phyloP scores from a whole-genome alignment of 768 basidiomycete species.

The Collybia sordida region DNA sequence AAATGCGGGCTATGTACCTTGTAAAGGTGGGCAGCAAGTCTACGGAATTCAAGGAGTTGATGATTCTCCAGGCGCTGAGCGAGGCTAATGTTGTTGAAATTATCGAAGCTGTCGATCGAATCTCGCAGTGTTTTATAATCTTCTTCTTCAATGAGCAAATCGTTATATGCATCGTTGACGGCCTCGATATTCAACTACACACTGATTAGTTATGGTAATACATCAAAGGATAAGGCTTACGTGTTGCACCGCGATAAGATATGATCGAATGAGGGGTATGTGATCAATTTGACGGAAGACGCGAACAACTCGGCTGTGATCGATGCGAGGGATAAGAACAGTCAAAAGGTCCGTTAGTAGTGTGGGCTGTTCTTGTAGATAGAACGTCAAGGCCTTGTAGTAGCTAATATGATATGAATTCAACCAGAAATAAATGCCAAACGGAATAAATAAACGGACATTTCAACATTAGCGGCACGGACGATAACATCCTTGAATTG shows the following conservation, averaged over 20 bases:
- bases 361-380: conserved; percentile 90
- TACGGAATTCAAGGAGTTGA: conserved; percentile 90
- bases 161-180: conserved; percentile 98
- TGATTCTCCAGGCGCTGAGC: conserved; percentile 87
- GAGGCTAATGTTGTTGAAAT: conserved; percentile 90
- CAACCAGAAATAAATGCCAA: neutral
- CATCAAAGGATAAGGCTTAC: conserved; percentile 41
- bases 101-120: conserved; percentile 97
- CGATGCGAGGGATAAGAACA: conserved; percentile 90
- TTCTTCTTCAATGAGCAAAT: conserved; percentile 98
- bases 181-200: conserved; percentile 88
- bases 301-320: conserved; percentile 92
- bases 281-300: conserved; percentile 96
- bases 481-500: conserved; percentile 99
- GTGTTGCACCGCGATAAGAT: conserved; percentile 96
- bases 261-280: conserved; percentile 92
- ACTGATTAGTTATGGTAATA: neutral
- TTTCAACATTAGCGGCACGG: conserved; percentile 96
- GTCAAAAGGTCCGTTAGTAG: conserved; percentile 91
- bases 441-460: conserved; percentile 50
- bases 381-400: conserved; percentile 94
- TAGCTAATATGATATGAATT: conserved; percentile 51
- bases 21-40: conserved; percentile 94
- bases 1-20: conserved; percentile 51
- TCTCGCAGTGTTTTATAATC: conserved; percentile 97